These are phyloP conservation scores for Moricandia arvensis DNA, from an alignment of 345 rosid species.

Conservation along the genomic window DNA sequence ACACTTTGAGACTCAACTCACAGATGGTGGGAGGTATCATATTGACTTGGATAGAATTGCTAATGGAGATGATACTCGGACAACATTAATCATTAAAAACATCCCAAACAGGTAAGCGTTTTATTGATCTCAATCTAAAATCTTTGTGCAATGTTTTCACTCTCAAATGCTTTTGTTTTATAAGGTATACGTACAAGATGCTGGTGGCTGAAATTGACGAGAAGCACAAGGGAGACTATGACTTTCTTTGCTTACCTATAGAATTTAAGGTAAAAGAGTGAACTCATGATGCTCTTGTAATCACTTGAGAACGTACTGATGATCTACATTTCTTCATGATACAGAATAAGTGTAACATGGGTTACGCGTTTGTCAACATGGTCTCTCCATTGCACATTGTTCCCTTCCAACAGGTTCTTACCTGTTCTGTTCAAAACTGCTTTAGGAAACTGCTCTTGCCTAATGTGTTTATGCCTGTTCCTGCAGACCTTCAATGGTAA, in stretches of 20 bases:
- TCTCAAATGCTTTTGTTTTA: constrained; percentile 17
- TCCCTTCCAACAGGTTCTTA: constrained; percentile 74
- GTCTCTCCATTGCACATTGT: constrained; percentile 78
- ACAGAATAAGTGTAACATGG: constrained; percentile 99
- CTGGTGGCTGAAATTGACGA: constrained; percentile 90
- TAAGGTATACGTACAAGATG: constrained; percentile 96
- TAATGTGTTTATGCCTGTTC: neutral
- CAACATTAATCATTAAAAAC: constrained; percentile 91
- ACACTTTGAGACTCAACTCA: constrained; percentile 46
- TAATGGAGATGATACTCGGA: constrained; percentile 69
- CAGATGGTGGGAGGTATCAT: constrained; percentile 67
- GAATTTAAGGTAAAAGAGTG: constrained; percentile 68
- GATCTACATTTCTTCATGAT: constrained; percentile 23
- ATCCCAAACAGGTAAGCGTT: constrained; percentile 87
- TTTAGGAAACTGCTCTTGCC: constrained; percentile 2
- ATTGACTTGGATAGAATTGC: constrained; percentile 78
- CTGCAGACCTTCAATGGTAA: constrained; percentile 84
- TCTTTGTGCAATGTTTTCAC: neutral
- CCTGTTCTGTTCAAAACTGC: constrained; percentile 5
- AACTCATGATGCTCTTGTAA: constrained; percentile 1
- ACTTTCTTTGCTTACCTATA: constrained; percentile 89
- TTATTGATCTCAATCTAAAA: neutral
- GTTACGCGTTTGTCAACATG: constrained; percentile 95
- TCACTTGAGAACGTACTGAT: constrained; percentile 18
- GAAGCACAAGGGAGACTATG: constrained; percentile 76